These are phyloP conservation scores for Pulveroboletus sp. DNA, from an alignment of 768 basidiomycete genomes.

Conservation along the genomic window DNA sequence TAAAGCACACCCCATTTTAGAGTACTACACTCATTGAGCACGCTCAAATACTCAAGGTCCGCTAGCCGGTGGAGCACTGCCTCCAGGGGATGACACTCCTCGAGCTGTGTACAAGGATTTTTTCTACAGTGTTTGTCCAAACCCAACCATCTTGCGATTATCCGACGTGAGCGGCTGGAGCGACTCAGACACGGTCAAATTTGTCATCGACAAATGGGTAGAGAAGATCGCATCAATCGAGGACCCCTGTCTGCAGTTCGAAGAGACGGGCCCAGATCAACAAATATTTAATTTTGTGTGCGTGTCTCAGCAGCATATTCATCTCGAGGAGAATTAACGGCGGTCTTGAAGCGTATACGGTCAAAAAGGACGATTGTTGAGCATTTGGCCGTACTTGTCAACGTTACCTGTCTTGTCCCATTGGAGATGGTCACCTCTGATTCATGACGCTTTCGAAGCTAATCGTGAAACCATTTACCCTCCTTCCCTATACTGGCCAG, in stretches of 20 bases:
- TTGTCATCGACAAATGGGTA: neutral
- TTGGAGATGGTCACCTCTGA: neutral
- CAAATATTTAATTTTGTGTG: neutral
- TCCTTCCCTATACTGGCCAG: neutral
- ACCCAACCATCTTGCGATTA: neutral
- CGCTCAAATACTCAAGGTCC: neutral
- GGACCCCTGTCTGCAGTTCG: neutral
- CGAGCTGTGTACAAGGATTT: conserved; percentile 3
- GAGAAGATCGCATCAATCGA: neutral
- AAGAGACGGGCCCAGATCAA: neutral
- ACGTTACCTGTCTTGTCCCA: neutral
- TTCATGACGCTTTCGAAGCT: neutral
- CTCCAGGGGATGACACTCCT: neutral
- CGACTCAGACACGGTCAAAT: neutral
- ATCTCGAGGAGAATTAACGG: neutral
- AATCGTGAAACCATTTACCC: neutral
- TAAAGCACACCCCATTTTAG: neutral
- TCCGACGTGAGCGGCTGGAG: neutral
- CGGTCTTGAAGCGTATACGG: neutral
- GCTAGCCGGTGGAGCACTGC: neutral
- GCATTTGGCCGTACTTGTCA: neutral
- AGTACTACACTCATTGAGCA: neutral
- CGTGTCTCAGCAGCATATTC: neutral
- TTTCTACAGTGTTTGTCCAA: neutral
- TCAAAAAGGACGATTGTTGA: neutral